These are phyloP conservation scores for Raphanus hybrid DNA, from an alignment of 441 rosid species.

Conservation along the genomic window DNA sequence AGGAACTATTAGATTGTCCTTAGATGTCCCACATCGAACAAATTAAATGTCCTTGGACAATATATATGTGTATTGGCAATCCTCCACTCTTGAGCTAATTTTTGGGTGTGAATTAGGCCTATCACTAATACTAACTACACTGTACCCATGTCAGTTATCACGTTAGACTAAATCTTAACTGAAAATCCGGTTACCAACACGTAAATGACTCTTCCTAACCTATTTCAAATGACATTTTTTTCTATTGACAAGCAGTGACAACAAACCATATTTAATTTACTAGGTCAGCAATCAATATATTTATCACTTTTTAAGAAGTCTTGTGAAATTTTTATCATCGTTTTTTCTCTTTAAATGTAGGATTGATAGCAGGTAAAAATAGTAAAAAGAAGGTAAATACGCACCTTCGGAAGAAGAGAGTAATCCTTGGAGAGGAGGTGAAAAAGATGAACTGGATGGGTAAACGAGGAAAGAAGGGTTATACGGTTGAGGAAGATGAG, in stretches of 20 bases:
- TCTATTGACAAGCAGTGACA: not conserved
- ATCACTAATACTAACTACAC: not conserved
- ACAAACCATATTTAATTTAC: not conserved
- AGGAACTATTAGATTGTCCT: no score
- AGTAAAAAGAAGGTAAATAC: not conserved
- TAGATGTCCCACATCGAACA: no score
- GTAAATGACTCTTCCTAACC: not conserved
- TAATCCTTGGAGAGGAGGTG: constrained; percentile 50
- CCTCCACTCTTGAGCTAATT: no score
- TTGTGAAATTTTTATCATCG: not conserved
- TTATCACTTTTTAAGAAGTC: not conserved
- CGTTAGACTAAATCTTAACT: not conserved
- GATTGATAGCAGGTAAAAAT: not conserved
- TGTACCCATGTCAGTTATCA: not conserved
- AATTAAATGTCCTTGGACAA: no score
- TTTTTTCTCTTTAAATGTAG: not conserved
- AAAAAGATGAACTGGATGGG: constrained; percentile 49
- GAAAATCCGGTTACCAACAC: not conserved
- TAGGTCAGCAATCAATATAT: not conserved
- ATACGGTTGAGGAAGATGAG: constrained; percentile 47
- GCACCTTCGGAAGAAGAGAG: constrained; percentile 59
- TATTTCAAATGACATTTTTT: not conserved
- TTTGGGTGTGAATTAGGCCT: no score
- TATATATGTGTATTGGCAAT: no score
- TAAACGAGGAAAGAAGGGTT: constrained; percentile 60